Evolutionary conservation across 2,329 filamentous ascomycete species (phyloP), one percentile per base, ranked within the genome.

Genomic region (Colletotrichum filicis): DNA sequence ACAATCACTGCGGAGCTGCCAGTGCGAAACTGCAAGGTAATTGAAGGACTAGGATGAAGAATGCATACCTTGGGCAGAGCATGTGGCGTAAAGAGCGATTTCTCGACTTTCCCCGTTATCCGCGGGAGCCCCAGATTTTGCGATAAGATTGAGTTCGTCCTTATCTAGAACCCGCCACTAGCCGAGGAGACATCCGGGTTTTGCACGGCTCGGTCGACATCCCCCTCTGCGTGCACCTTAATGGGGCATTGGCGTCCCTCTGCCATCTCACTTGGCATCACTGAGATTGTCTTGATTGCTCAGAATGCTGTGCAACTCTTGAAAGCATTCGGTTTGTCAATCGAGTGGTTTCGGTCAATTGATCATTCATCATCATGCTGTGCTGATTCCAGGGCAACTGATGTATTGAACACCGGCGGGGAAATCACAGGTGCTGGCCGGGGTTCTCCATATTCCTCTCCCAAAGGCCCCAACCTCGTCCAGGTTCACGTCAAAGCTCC

Each of bases 101-200:
- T 42, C 37, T 42, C 37, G 14, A 42, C 37, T 42, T 42, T 42
- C 37, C 42, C 42, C 42, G 42, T 49, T 22, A 49, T 22, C 42
- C 42, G 42, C 42, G 19, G 8, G 42, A 49, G 49, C 61, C 30
- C 61, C 56, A 53, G 22, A 55, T 53, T 30, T 24, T n/a, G 35
- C 49, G 70, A 70, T 70, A 70, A 73, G 66, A 60, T 59, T 26
- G 7, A 30, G n/a, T 42, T 42, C 12, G 37, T 26, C 9, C 58
- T 72, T 72, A 72, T 72, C 69, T 37, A n/a, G 24, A 46, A 53
- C 42, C 70, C 70, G 70, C 53, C 26, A 59, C 66, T 73, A 73
- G 70, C 70, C 70, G 70, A 73, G 59, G 66, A 30, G 32, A 26
- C 42, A 9, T 24, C 35, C 55, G 55, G 70, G 59, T 57, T 70